These are phyloP conservation scores for Ustilago tritici DNA, from an alignment of 1,284 basidiomycete genomes.

Conservation along the genomic window DNA sequence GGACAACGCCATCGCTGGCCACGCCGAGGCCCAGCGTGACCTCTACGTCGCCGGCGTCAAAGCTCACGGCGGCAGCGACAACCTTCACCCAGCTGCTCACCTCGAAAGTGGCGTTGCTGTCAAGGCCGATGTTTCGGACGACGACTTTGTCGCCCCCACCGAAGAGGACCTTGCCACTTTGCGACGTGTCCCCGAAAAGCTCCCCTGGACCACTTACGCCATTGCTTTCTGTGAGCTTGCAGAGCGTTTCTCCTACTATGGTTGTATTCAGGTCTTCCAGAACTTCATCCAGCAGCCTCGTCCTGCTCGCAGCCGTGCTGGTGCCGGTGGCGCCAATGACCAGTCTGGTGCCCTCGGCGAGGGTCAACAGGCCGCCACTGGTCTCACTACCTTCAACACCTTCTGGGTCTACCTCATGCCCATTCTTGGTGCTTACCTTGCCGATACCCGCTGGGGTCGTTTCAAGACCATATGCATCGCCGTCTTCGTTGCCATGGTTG, in stretches of 20 bases:
- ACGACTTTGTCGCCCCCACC: slow-evolving; percentile 52
- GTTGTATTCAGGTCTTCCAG: slow-evolving; percentile 62
- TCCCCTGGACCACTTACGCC: slow-evolving; percentile 63
- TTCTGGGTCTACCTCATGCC: slow-evolving; percentile 67
- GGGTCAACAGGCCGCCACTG: slow-evolving; percentile 66
- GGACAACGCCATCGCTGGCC: slow-evolving; percentile 50
- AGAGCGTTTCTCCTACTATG: slow-evolving; percentile 69
- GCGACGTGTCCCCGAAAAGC: slow-evolving; percentile 64
- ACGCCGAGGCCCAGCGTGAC: slow-evolving; percentile 46
- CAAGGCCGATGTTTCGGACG: slow-evolving; percentile 37
- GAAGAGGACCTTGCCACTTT: slow-evolving; percentile 63
- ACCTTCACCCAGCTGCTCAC: slow-evolving; percentile 47
- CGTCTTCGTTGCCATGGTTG: slow-evolving; percentile 70
- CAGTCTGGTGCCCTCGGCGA: slow-evolving; percentile 64
- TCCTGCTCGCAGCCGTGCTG: slow-evolving; percentile 56
- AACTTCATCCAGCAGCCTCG: slow-evolving; percentile 65
- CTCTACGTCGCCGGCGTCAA: slow-evolving; percentile 43
- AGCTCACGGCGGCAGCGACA: slow-evolving; percentile 34
- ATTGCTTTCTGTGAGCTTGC: slow-evolving; percentile 69
- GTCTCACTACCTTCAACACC: slow-evolving; percentile 66
- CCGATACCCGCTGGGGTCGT: slow-evolving; percentile 71
- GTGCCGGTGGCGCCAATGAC: slow-evolving; percentile 52
- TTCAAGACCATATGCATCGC: slow-evolving; percentile 72
- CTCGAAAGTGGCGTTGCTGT: slow-evolving; percentile 35
- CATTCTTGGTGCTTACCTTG: slow-evolving; percentile 69